Percentiles rank a stretch among this genome's conserved stretches.
Evolutionary conservation across 108 stramenopile genomes (phyloP).

Genomic region (Stephanodiscus triporus): DNA sequence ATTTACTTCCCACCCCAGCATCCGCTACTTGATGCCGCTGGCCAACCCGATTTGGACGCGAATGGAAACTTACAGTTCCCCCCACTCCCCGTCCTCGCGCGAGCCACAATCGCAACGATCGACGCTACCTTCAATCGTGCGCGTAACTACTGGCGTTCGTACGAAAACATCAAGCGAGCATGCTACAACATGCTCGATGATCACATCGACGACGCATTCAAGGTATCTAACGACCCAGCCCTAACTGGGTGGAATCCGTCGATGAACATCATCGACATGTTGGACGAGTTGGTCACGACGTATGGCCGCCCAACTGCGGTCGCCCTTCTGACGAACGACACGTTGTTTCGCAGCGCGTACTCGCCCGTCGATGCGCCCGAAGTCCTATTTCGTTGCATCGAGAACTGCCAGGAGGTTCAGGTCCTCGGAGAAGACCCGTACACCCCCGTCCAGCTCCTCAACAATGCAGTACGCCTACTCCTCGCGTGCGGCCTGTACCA

Average conservation of each 20-base stretch:
- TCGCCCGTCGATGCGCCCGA: not conserved
- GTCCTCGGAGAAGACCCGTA: not conserved
- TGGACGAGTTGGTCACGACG: not conserved
- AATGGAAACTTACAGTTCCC: too few species aligned
- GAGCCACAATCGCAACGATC: too few species aligned
- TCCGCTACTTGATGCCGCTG: too few species aligned
- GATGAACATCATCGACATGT: not conserved
- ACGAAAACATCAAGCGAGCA: too few species aligned
- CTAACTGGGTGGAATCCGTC: not conserved
- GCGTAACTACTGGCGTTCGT: too few species aligned
- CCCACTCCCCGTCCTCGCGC: too few species aligned
- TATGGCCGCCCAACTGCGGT: not conserved
- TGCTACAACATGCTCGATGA: conserved; percentile 1
- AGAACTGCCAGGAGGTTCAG: not conserved
- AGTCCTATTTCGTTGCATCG: not conserved
- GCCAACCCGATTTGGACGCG: too few species aligned
- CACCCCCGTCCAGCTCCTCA: not conserved
- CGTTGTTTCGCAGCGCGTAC: not conserved
- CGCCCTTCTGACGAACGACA: not conserved
- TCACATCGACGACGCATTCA: not conserved
- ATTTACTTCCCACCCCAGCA: too few species aligned
- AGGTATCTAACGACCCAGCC: not conserved
- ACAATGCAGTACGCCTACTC: not conserved
- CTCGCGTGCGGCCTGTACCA: not conserved
- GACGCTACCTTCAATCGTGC: too few species aligned